Evolutionary conservation across 768 basidiomycete species (phyloP).

Genomic region (Kwoniella europaea): DNA sequence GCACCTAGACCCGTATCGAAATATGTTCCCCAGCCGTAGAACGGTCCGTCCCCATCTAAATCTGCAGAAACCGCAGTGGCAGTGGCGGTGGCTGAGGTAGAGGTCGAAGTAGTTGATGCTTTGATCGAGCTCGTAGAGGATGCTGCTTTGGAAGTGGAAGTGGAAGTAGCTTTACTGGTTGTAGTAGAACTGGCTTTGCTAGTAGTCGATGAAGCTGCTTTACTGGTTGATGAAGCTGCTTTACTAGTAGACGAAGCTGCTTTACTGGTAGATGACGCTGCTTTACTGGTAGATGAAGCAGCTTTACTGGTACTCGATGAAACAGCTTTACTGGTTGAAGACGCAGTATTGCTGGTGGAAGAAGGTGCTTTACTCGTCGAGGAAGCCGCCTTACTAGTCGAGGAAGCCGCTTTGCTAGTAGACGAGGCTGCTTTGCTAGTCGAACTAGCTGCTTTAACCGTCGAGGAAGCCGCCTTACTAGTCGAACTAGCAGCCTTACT

Average conservation of each 20-base stretch:
- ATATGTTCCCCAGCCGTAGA: slow-evolving; percentile 51
- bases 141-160: slow-evolving; percentile 10
- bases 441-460: slow-evolving; percentile 1
- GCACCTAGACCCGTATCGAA: slow-evolving; percentile 43
- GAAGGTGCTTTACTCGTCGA: slow-evolving; percentile 7
- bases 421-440: slow-evolving; percentile 14
- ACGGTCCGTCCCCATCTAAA: slow-evolving; percentile 43
- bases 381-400: slow-evolving; percentile 3
- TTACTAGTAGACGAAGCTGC: neutral
- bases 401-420: neutral
- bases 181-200: slow-evolving; percentile 1
- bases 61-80: slow-evolving; percentile 26
- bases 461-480: slow-evolving; percentile 7
- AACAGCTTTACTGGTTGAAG: slow-evolving; percentile 3
- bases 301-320: neutral
- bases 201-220: too few species aligned
- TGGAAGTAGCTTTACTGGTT: neutral
- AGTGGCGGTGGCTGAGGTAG: slow-evolving; percentile 11
- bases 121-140: neutral
- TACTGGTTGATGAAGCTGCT: slow-evolving; percentile 3
- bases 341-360: slow-evolving; percentile 1
- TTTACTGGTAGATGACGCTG: slow-evolving; percentile 5
- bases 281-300: neutral
- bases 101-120: slow-evolving; percentile 10
- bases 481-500: slow-evolving; percentile 14